Evolutionary conservation across 2,329 filamentous ascomycete genomes (phyloP).

Genomic region (Stachybotrys echinatus): DNA sequence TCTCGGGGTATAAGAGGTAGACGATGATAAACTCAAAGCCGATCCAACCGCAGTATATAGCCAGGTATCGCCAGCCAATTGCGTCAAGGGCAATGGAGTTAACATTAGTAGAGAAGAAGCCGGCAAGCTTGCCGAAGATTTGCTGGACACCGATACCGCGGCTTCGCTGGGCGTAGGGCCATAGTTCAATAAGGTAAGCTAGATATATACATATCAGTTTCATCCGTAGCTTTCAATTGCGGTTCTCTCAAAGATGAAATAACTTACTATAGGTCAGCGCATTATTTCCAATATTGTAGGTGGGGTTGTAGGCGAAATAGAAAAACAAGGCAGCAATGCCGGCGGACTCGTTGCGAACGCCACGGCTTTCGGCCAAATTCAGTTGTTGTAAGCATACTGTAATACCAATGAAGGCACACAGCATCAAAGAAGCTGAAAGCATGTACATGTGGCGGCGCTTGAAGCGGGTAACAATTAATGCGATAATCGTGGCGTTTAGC

Average conservation of each 20-base stretch:
- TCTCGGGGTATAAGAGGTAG: slow-evolving; percentile 82
- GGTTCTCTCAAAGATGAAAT: too few relatives aligned
- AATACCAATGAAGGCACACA: slow-evolving; percentile 46
- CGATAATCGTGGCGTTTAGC: slow-evolving; percentile 33
- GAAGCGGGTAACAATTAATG: slow-evolving; percentile 40
- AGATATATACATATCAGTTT: background rate
- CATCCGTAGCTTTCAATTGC: background rate
- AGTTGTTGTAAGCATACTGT: slow-evolving; percentile 40
- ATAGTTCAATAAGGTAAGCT: slow-evolving; percentile 52
- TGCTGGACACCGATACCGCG: slow-evolving; percentile 55
- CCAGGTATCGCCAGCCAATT: slow-evolving; percentile 36
- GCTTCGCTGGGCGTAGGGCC: slow-evolving; percentile 51
- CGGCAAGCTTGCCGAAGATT: slow-evolving; percentile 40
- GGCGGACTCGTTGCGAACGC: slow-evolving; percentile 21
- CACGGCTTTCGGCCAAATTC: slow-evolving; percentile 25
- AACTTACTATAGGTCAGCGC: slow-evolving; percentile 55
- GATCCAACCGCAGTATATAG: slow-evolving; percentile 38
- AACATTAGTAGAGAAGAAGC: slow-evolving; percentile 38
- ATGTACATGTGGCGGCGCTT: slow-evolving; percentile 45
- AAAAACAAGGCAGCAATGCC: slow-evolving; percentile 46
- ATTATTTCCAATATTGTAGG: slow-evolving; percentile 63
- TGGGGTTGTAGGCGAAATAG: slow-evolving; percentile 54
- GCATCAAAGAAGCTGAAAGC: slow-evolving; percentile 41
- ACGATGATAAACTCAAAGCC: slow-evolving; percentile 46
- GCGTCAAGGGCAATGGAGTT: slow-evolving; percentile 36